These are phyloP conservation scores for Epichloe brachyelytri DNA, from an alignment of 2,329 filamentous ascomycete species.

Conservation along the genomic window DNA sequence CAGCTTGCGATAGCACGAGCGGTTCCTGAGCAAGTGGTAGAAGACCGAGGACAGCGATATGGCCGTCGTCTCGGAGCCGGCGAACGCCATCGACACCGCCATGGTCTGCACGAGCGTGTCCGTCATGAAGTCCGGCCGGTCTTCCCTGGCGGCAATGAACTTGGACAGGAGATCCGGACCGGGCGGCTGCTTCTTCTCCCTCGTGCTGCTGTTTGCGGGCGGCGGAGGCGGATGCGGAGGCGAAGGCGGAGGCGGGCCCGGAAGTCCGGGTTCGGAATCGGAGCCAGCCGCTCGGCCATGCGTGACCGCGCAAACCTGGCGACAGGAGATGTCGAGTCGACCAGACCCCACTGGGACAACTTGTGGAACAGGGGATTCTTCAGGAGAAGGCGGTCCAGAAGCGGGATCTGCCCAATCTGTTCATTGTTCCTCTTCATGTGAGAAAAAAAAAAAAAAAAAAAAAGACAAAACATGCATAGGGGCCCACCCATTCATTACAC, in stretches of 20 bases:
- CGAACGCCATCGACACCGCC: slow-evolving; percentile 53
- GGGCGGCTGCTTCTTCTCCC: slow-evolving; percentile 2
- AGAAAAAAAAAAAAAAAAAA: too few species aligned
- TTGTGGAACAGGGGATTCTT: slow-evolving; percentile 36
- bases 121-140: slow-evolving; percentile 59
- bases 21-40: slow-evolving; percentile 27
- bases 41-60: slow-evolving; percentile 31
- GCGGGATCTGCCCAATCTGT: slow-evolving; percentile 13
- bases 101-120: slow-evolving; percentile 57
- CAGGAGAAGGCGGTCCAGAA: slow-evolving; percentile 10
- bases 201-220: too few species aligned
- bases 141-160: slow-evolving; percentile 30
- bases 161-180: slow-evolving; percentile 13
- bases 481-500: too few species aligned
- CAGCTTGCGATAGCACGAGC: slow-evolving; percentile 10
- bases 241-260: too few species aligned
- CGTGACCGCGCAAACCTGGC: slow-evolving; percentile 19
- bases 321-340: slow-evolving; percentile 15
- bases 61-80: slow-evolving; percentile 35
- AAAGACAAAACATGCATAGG: too few species aligned
- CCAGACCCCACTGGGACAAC: slow-evolving; percentile 10
- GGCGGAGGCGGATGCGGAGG: too few species aligned
- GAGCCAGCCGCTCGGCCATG: slow-evolving; percentile 1
- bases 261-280: too few species aligned
- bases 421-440: too few species aligned